Percentiles rank a stretch among this genome's conserved stretches.
phyloP scores from a whole-genome alignment of 2,329 filamentous ascomycete genomes.

The Neocucurbitaria cava region DNA sequence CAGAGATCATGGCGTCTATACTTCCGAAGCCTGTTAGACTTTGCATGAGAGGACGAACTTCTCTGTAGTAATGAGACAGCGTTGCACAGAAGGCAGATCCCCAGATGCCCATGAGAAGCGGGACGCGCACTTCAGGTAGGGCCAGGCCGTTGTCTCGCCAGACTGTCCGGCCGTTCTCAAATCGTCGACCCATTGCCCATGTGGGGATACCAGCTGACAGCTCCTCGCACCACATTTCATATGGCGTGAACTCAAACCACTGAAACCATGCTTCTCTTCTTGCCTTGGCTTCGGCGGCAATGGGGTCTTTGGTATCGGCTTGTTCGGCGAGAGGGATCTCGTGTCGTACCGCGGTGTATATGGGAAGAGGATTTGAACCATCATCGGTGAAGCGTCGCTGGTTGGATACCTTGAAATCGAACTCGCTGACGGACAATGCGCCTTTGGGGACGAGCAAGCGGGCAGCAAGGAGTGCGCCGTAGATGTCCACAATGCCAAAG shows the following conservation, averaged over 20 bases:
- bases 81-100: constrained; percentile 97
- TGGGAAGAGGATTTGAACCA: constrained; percentile 85
- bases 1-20: constrained; percentile 83
- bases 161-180: constrained; percentile 73
- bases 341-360: constrained; percentile 94
- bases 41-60: constrained; percentile 82
- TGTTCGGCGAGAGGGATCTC: constrained; percentile 78
- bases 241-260: constrained; percentile 92
- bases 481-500: constrained; percentile 92
- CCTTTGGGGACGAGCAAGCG: constrained; percentile 86
- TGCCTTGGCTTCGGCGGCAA: constrained; percentile 54
- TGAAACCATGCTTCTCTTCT: constrained; percentile 86
- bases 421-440: constrained; percentile 76
- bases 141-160: constrained; percentile 70
- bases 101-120: constrained; percentile 91
- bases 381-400: constrained; percentile 78
- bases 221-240: constrained; percentile 95
- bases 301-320: constrained; percentile 42
- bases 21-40: constrained; percentile 76
- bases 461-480: constrained; percentile 84
- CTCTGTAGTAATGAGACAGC: constrained; percentile 92
- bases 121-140: constrained; percentile 82
- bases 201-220: constrained; percentile 90
- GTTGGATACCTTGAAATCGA: constrained; percentile 89
- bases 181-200: constrained; percentile 88